These are phyloP conservation scores for Coffea canephora DNA, from an alignment of 257 asterid genomes.

Conservation along the genomic window DNA sequence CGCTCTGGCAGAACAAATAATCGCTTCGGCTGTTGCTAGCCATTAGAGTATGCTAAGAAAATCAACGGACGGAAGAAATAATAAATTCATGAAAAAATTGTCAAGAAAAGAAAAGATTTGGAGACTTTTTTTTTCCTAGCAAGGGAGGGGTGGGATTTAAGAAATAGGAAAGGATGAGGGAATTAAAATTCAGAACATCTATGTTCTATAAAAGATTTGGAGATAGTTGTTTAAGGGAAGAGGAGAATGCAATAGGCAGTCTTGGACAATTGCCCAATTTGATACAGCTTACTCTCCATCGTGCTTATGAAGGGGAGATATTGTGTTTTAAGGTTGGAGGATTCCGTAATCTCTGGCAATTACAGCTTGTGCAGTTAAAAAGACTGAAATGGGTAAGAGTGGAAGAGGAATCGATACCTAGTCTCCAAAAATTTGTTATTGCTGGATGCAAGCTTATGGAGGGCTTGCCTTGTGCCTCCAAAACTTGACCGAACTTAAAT, in stretches of 20 bases:
- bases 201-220: neutral
- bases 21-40: too few relatives aligned
- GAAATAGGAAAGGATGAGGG: too few relatives aligned
- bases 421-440: neutral
- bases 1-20: too few relatives aligned
- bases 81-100: too few relatives aligned
- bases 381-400: conserved; percentile 16
- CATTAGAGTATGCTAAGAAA: too few relatives aligned
- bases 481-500: too few relatives aligned
- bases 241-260: neutral
- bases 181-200: too few relatives aligned
- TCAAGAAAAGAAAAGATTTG: too few relatives aligned
- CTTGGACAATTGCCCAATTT: conserved; percentile 22
- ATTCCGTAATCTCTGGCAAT: conserved; percentile 11
- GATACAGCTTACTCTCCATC: neutral
- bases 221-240: neutral
- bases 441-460: neutral
- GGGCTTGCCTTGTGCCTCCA: neutral
- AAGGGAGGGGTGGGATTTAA: too few relatives aligned
- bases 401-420: conserved; percentile 22
- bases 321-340: conserved; percentile 7
- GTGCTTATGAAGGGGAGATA: conserved; percentile 21
- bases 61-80: too few relatives aligned
- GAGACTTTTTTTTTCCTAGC: too few relatives aligned
- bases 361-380: neutral